Evolutionary conservation across 129 eudicot genomes (phyloP).

Genomic region (Helichrysum umbraculigerum): DNA sequence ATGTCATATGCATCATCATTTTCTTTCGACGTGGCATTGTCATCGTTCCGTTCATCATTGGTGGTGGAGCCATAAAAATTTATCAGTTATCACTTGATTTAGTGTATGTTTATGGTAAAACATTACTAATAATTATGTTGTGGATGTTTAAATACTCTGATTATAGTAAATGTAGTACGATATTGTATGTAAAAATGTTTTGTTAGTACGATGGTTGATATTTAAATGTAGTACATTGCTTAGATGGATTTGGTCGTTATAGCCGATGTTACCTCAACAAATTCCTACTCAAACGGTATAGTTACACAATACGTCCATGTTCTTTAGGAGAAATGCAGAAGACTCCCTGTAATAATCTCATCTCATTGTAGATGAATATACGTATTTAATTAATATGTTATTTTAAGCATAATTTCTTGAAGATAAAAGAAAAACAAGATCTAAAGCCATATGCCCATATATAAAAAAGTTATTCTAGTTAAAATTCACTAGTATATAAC

Average conservation of each 20-base stretch:
- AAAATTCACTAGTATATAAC: too few species aligned
- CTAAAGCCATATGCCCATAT: too few species aligned
- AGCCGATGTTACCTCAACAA: slow-evolving; percentile 23
- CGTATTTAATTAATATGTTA: background rate
- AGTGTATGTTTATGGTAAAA: background rate
- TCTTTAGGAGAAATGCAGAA: slow-evolving; percentile 4
- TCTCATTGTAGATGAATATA: background rate
- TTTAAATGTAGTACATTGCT: slow-evolving; percentile 21
- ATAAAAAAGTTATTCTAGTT: too few species aligned
- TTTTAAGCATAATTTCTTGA: background rate
- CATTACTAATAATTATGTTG: background rate
- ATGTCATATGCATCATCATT: slow-evolving; percentile 45
- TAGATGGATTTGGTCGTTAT: slow-evolving; percentile 23
- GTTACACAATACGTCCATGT: slow-evolving; percentile 11
- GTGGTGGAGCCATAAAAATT: slow-evolving; percentile 26
- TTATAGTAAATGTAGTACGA: slow-evolving; percentile 14
- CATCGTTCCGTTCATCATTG: slow-evolving; percentile 19
- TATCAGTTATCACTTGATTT: background rate
- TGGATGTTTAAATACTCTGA: slow-evolving; percentile 6
- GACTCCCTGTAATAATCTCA: background rate
- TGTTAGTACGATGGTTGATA: slow-evolving; percentile 32
- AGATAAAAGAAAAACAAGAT: too few species aligned
- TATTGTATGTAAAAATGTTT: background rate
- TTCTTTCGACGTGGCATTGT: slow-evolving; percentile 33
- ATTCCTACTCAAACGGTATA: slow-evolving; percentile 10